These are phyloP conservation scores for Casaregolazyma lundiana DNA, from an alignment of 1,139 yeast species.

Conservation along the genomic window DNA sequence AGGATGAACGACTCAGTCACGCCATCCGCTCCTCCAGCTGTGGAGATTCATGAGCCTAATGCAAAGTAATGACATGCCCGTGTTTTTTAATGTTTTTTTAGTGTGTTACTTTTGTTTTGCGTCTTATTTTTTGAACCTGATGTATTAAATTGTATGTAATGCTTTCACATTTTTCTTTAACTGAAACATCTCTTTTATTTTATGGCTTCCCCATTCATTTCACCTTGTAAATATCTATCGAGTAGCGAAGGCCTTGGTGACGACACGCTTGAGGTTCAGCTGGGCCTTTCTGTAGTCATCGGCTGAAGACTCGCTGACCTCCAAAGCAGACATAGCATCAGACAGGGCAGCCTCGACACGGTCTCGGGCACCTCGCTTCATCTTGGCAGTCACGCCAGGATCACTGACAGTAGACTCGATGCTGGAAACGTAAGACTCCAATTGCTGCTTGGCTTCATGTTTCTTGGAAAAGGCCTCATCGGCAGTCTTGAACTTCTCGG, in stretches of 20 bases:
- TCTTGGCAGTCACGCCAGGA: conserved; percentile 97
- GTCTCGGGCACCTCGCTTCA: conserved; percentile 97
- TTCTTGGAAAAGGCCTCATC: conserved; percentile 99
- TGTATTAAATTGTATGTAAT: not conserved
- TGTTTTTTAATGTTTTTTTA: conserved; percentile 1
- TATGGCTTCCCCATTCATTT: conserved; percentile 1
- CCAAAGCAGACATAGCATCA: conserved; percentile 97
- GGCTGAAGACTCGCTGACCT: conserved; percentile 92
- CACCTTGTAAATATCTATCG: conserved; percentile 57
- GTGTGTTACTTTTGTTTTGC: not conserved
- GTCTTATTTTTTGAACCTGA: not conserved
- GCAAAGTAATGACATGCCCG: not conserved
- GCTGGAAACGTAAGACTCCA: conserved; percentile 97
- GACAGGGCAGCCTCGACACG: conserved; percentile 98
- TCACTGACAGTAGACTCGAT: conserved; percentile 96
- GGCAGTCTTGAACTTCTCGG: conserved; percentile 97
- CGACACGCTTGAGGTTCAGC: conserved; percentile 98
- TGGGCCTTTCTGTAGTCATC: conserved; percentile 99
- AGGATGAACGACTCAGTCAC: not conserved
- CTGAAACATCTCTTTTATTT: conserved; percentile 9
- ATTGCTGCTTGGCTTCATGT: conserved; percentile 99
- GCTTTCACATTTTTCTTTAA: not conserved
- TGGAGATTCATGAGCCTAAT: not conserved
- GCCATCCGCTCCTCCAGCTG: conserved; percentile 6
- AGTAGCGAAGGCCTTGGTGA: conserved; percentile 98